These are phyloP conservation scores for Emiliania huxleyi DNA, from an alignment of 78 protist species.

Conservation along the genomic window DNA sequence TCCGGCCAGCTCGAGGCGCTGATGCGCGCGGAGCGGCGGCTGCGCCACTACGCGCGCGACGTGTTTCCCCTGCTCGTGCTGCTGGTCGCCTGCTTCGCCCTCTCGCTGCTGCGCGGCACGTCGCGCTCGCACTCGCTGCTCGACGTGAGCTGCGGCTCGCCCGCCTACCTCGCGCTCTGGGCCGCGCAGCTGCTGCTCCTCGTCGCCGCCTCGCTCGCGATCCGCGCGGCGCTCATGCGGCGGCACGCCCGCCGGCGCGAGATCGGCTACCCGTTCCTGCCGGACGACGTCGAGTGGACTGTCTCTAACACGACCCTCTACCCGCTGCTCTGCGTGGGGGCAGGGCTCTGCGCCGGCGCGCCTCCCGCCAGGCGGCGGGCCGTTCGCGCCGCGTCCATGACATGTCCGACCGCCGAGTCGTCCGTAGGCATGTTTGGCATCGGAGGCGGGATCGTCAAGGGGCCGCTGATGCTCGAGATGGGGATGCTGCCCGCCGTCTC, in stretches of 20 bases:
- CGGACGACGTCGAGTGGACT: not conserved
- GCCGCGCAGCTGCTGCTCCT: not conserved
- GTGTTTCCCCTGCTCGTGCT: not conserved
- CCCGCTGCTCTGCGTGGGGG: not conserved
- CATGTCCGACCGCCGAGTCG: too few species aligned
- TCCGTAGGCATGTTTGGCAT: not conserved
- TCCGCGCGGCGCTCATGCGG: not conserved
- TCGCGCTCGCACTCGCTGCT: not conserved
- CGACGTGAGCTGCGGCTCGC: not conserved
- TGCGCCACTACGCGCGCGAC: not conserved
- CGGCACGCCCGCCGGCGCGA: not conserved
- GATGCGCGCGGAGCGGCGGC: not conserved
- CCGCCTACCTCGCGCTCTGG: not conserved
- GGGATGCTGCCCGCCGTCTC: not conserved
- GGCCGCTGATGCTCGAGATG: not conserved
- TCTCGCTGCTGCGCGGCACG: not conserved
- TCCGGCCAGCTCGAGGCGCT: not conserved
- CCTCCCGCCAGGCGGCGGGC: too few species aligned
- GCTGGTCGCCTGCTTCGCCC: not conserved
- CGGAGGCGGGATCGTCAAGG: not conserved
- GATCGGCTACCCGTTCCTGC: not conserved
- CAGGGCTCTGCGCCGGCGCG: not conserved
- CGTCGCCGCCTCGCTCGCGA: not conserved
- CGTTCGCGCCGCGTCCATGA: too few species aligned
- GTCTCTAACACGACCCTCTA: not conserved